These are phyloP conservation scores for Omphalea diandra DNA, from an alignment of 441 rosid genomes.

Conservation along the genomic window DNA sequence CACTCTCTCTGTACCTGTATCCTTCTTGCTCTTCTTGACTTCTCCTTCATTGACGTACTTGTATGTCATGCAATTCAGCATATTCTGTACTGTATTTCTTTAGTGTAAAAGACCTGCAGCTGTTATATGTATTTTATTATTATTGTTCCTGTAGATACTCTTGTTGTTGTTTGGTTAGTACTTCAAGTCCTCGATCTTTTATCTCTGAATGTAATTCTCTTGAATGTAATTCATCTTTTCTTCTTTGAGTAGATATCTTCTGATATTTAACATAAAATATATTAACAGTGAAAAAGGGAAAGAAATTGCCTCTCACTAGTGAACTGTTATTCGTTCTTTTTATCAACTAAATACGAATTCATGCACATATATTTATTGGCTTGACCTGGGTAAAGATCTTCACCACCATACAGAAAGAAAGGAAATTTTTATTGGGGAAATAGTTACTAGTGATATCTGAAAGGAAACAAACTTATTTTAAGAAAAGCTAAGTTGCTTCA, in stretches of 20 bases:
- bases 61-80: too few relatives aligned
- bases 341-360: background rate
- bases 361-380: background rate
- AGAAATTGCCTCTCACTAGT: background rate
- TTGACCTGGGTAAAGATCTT: background rate
- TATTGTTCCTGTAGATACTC: conserved; percentile 4
- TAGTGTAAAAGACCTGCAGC: background rate
- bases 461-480: background rate
- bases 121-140: background rate
- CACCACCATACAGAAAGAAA: background rate
- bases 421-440: background rate
- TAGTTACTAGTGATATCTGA: background rate
- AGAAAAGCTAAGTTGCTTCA: background rate
- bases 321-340: background rate
- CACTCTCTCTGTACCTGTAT: too few relatives aligned
- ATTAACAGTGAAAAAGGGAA: background rate
- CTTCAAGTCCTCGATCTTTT: background rate
- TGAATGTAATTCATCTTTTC: background rate
- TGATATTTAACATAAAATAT: background rate
- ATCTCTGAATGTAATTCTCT: too few relatives aligned
- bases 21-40: background rate
- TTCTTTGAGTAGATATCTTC: background rate
- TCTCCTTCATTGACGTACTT: too few relatives aligned
- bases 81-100: background rate
- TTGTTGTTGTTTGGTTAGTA: background rate